Conservation (phyloP, 495 filamentous ascomycete genomes). For the Aspergillus indologenus region DNA sequence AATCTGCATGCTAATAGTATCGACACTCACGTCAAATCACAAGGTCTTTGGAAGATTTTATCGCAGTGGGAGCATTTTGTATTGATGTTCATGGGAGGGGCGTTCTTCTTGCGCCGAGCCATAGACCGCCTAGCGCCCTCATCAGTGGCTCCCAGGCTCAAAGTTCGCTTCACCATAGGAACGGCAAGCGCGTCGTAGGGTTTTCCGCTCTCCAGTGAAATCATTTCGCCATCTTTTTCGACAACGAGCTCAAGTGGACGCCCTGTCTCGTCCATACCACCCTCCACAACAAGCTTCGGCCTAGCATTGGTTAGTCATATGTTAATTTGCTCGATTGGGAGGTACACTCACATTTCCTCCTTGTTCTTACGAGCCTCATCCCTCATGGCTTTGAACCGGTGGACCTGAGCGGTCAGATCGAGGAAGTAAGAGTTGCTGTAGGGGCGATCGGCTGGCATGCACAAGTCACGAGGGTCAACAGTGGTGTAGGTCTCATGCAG, state of each 20-base stretch:
- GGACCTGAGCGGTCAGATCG: conserved; percentile 85
- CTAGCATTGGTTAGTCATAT: conserved; percentile 38
- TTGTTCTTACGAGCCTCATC: conserved; percentile 46
- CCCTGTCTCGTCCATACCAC: conserved; percentile 73
- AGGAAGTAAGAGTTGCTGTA: conserved; percentile 93
- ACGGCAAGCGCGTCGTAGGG: conserved; percentile 41
- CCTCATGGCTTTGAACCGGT: conserved; percentile 63
- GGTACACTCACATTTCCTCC: not conserved
- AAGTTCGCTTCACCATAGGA: conserved; percentile 56
- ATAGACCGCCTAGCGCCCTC: conserved; percentile 81
- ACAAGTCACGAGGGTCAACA: conserved; percentile 76
- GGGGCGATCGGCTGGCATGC: conserved; percentile 73
- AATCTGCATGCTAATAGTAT: not conserved
- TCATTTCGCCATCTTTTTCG: conserved; percentile 69
- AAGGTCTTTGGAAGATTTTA: conserved; percentile 89
- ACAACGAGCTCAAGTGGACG: conserved; percentile 75
- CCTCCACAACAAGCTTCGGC: conserved; percentile 62
- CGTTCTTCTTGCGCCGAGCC: conserved; percentile 84
- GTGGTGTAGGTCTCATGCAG: conserved; percentile 78
- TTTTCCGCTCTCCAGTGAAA: conserved; percentile 68
- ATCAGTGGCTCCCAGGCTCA: conserved; percentile 57
- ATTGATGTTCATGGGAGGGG: conserved; percentile 64
- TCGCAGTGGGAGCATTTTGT: conserved; percentile 76
- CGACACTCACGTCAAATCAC: conserved; percentile 68
- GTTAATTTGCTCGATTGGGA: not conserved